phyloP scores from a whole-genome alignment of 2,329 filamentous ascomycete genomes.

The Botrytis hyacinthi region DNA sequence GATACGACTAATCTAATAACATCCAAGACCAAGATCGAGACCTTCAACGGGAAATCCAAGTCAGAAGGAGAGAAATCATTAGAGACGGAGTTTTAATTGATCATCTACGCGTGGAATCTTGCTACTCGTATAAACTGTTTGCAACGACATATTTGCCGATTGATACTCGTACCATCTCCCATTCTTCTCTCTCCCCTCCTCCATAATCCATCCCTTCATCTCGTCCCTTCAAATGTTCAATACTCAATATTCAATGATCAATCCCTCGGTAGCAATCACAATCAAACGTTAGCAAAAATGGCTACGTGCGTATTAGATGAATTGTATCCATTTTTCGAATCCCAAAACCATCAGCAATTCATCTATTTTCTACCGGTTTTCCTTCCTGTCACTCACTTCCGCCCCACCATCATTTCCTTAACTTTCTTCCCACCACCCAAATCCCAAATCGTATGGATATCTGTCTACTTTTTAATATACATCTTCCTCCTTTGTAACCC shows the following conservation, averaged over 20 bases:
- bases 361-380: slow-evolving; percentile 1
- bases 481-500: background rate
- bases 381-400: background rate
- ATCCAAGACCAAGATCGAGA: background rate
- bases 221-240: background rate
- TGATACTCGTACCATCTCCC: background rate
- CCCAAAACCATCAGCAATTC: background rate
- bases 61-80: background rate
- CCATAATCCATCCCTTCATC: background rate
- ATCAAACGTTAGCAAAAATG: too few species aligned
- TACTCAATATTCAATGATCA: background rate
- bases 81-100: background rate
- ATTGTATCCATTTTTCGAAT: background rate
- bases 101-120: background rate
- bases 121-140: background rate
- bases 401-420: slow-evolving; percentile 18
- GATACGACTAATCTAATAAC: background rate
- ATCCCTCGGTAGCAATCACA: background rate
- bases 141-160: background rate
- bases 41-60: background rate
- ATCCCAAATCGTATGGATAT: background rate
- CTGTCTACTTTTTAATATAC: background rate
- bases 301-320: background rate
- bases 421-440: background rate
- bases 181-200: background rate